Evolutionary conservation across 495 filamentous ascomycete species (phyloP).

Genomic region (Tetracladium marchalianum): DNA sequence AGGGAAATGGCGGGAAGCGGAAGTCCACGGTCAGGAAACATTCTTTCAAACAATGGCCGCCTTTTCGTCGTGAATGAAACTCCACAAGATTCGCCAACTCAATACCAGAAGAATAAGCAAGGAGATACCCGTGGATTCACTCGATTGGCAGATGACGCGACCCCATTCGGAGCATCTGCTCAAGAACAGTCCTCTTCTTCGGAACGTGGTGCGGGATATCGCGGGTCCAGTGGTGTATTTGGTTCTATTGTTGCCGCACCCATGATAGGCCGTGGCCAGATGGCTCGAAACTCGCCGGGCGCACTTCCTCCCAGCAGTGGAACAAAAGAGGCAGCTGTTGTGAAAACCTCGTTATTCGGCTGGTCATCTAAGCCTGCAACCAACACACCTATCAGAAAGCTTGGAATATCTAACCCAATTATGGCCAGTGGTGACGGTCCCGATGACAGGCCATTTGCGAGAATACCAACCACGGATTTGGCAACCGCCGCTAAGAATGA

Average conservation of each 20-base stretch:
- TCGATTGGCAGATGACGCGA: conserved; percentile 9
- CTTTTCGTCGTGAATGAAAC: conserved; percentile 14
- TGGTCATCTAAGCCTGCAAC: conserved; percentile 21
- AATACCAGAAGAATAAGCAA: conserved; percentile 7
- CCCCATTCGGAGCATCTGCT: not conserved
- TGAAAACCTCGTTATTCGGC: conserved; percentile 25
- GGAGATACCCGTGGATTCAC: conserved; percentile 13
- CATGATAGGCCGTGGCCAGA: not conserved
- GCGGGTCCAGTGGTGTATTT: conserved; percentile 17
- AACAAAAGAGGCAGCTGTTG: conserved; percentile 13
- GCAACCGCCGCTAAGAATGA: conserved; percentile 36
- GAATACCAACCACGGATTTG: conserved; percentile 36
- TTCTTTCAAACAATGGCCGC: conserved; percentile 11
- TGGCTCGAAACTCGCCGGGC: not conserved
- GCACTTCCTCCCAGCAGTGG: not conserved
- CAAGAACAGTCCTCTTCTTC: not conserved
- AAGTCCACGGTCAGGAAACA: conserved; percentile 8
- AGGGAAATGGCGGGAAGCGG: conserved; percentile 3
- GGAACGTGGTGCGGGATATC: conserved; percentile 9
- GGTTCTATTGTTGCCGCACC: conserved; percentile 5
- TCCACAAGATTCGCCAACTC: conserved; percentile 11
- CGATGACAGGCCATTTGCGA: conserved; percentile 29
- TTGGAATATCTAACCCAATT: conserved; percentile 40
- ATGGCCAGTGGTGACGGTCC: conserved; percentile 24
- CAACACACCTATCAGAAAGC: conserved; percentile 23